Evolutionary conservation across 2,329 filamentous ascomycete species (phyloP).

Genomic region (Zarea fungicola): DNA sequence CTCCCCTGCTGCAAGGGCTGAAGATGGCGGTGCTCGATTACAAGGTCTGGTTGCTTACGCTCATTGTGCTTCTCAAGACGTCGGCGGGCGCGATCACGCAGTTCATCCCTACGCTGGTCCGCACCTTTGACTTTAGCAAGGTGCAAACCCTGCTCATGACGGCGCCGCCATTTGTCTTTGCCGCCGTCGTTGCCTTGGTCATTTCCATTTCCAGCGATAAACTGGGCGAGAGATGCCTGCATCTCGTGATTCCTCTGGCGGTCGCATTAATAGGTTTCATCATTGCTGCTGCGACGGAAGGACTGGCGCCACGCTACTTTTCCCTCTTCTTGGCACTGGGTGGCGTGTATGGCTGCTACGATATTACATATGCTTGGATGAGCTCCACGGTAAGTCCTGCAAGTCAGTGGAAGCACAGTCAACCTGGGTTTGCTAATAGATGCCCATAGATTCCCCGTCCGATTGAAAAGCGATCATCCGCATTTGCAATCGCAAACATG

Average conservation of each 20-base stretch:
- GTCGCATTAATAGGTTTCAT: slow-evolving; percentile 62
- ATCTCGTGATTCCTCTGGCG: slow-evolving; percentile 57
- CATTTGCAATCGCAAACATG: slow-evolving; percentile 62
- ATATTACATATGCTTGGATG: slow-evolving; percentile 14
- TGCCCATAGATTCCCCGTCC: slow-evolving; percentile 54
- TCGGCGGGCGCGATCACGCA: slow-evolving; percentile 56
- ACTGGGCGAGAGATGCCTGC: slow-evolving; percentile 66
- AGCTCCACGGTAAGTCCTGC: slow-evolving; percentile 19
- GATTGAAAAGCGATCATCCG: slow-evolving; percentile 58
- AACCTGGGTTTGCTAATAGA: background rate
- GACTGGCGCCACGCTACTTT: slow-evolving; percentile 55
- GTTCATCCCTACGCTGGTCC: slow-evolving; percentile 67
- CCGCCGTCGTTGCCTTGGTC: slow-evolving; percentile 54
- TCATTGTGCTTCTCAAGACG: slow-evolving; percentile 52
- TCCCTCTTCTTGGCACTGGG: slow-evolving; percentile 10
- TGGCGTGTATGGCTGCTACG: slow-evolving; percentile 12
- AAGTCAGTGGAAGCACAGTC: too few relatives aligned
- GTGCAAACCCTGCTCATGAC: slow-evolving; percentile 59
- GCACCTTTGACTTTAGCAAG: slow-evolving; percentile 57
- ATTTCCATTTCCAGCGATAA: slow-evolving; percentile 69
- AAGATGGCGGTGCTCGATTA: slow-evolving; percentile 49
- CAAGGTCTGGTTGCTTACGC: slow-evolving; percentile 52
- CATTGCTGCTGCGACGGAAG: slow-evolving; percentile 58
- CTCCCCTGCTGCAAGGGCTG: slow-evolving; percentile 46
- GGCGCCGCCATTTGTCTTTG: slow-evolving; percentile 60